Evolutionary conservation across 805 yeast genomes (phyloP).

Genomic region (Phaffomyces opuntiae): DNA sequence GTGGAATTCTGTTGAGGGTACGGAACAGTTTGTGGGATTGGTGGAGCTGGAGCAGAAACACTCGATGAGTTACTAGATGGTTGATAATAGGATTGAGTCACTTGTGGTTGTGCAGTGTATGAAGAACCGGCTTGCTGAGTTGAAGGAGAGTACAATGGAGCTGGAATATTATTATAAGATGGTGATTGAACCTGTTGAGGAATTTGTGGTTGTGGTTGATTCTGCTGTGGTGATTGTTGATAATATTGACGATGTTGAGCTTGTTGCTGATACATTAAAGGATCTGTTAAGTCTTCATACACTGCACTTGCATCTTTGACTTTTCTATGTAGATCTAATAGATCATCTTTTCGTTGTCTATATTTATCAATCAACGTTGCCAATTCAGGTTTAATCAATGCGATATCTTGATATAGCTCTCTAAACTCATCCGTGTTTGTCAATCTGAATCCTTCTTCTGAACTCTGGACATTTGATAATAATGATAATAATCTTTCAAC

Average conservation of each 20-base stretch:
- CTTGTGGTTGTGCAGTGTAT: background rate
- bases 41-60: background rate
- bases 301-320: slow-evolving; percentile 59
- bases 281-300: slow-evolving; percentile 66
- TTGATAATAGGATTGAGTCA: background rate
- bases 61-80: background rate
- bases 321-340: slow-evolving; percentile 62
- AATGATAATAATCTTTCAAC: slow-evolving; percentile 65
- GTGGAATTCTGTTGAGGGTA: background rate
- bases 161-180: background rate
- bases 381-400: slow-evolving; percentile 67
- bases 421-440: slow-evolving; percentile 63
- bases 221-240: slow-evolving; percentile 23
- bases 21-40: slow-evolving; percentile 6
- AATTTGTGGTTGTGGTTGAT: slow-evolving; percentile 27
- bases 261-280: slow-evolving; percentile 20
- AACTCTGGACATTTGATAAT: slow-evolving; percentile 30
- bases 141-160: slow-evolving; percentile 1
- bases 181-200: slow-evolving; percentile 22
- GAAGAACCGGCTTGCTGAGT: background rate
- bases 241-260: slow-evolving; percentile 23
- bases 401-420: slow-evolving; percentile 60
- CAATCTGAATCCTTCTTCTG: slow-evolving; percentile 27
- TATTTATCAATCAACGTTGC: slow-evolving; percentile 74
- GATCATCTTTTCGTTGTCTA: slow-evolving; percentile 69